Evolutionary conservation across 2,329 filamentous ascomycete genomes (phyloP), one percentile per base, ranked within the genome.

Genomic region (Celoporthe dispersa): DNA sequence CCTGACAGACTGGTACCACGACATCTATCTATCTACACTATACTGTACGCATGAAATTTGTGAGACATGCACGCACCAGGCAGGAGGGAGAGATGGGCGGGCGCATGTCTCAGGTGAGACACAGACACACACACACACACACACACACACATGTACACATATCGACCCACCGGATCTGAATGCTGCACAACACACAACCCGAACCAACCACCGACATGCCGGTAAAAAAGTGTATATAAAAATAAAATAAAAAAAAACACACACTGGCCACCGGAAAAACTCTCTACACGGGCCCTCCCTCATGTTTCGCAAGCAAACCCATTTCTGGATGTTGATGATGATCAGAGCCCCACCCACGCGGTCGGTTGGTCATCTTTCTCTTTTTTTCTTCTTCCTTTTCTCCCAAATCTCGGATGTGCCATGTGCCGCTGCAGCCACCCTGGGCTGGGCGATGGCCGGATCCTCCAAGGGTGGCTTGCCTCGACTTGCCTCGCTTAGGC

Each of bases 391-490:
- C 14, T 44, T 44, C 41, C 16, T 14, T 9, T 28, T 68, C 19
- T 39, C 22, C 60, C 67, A 66, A 67, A 71, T 71, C 67, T 71
- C 69, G 69, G 69, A 62, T 69, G 41, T 28, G 57, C 63, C 68
- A 63, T 31, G 19, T 69, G 63, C 69, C 67, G 69, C 68, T 35
- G 61, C 12, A 55, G 61, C 44, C 31, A 12, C 53, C 53, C 53
- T 16, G 25, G 53, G 6, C 19, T 22, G 44, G 44, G 22, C 44
- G 19, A 48, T 48, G 44, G 44, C 44, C 19, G 44, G 44, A 48
- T n/a, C 44, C 44, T 48, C 41, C 41, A n/a, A 6, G 44, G 44
- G 22, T 8, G 16, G 16, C 14, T 41, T 39, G 37, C 37, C n/a
- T n/a, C n/a, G 37, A 14, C 41, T 44, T 19, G 3, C 7, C 44